Evolutionary conservation across 371 early-diverging fungal species (phyloP).

Genomic region (Mortierella sp.): DNA sequence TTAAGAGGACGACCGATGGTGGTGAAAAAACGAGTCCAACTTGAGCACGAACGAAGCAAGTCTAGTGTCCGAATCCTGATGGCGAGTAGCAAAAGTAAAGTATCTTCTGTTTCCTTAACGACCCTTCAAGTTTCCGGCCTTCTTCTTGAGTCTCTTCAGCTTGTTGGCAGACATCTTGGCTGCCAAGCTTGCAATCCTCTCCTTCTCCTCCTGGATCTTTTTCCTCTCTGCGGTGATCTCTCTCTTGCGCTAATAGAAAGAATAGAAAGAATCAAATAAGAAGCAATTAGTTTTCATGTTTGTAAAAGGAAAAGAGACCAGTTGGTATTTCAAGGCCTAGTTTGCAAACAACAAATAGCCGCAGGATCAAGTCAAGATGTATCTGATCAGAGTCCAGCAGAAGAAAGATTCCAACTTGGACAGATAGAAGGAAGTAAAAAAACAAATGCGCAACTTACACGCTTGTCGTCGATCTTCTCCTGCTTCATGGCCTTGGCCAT

Average conservation of each 20-base stretch:
- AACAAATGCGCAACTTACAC: conserved; percentile 31
- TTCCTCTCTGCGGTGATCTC: conserved; percentile 72
- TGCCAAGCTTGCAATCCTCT: conserved; percentile 68
- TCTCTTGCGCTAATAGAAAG: conserved; percentile 63
- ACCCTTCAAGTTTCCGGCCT: conserved; percentile 62
- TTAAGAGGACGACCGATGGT: background rate
- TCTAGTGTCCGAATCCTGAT: background rate
- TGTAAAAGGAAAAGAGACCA: too few relatives aligned
- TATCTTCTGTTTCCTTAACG: conserved; percentile 26
- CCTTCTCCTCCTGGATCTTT: conserved; percentile 74
- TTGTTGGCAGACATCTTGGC: conserved; percentile 72
- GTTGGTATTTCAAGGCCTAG: too few relatives aligned
- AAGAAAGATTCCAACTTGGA: background rate
- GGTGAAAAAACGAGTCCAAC: background rate
- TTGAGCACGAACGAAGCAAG: background rate
- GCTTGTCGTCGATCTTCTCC: conserved; percentile 58
- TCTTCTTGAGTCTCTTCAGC: conserved; percentile 63
- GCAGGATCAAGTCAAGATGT: background rate
- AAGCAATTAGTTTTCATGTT: background rate
- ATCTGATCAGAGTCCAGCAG: background rate
- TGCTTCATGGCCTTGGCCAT: conserved; percentile 54
- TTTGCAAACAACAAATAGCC: background rate
- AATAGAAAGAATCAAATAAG: background rate
- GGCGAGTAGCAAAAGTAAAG: background rate
- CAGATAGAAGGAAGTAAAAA: background rate